phyloP scores from a whole-genome alignment of 192 early-diverging fungal species.

The Globomyces pollinis-pini region DNA sequence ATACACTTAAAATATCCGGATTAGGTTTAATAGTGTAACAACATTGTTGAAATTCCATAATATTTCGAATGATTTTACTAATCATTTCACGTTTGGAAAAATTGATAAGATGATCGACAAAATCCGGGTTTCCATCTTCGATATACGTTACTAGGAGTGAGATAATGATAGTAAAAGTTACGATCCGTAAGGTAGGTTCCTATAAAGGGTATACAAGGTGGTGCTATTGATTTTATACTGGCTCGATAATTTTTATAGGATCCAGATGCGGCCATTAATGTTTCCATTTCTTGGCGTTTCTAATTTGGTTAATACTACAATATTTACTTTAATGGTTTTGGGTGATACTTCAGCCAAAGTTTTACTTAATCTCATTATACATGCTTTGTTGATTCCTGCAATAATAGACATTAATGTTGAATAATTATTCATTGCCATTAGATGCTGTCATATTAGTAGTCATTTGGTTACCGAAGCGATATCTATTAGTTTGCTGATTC shows the following conservation, averaged over 20 bases:
- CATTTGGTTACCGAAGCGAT: constrained; percentile 19
- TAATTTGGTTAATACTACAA: constrained; percentile 1
- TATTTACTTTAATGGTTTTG: constrained; percentile 11
- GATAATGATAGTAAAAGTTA: constrained; percentile 9
- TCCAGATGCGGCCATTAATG: constrained; percentile 24
- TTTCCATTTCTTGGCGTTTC: constrained; percentile 24
- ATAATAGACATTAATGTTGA: constrained; percentile 36
- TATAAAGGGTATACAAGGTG: constrained; percentile 32
- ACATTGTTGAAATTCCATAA: constrained; percentile 21
- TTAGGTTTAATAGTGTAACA: constrained; percentile 17
- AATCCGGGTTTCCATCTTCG: constrained; percentile 33
- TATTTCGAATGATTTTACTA: constrained; percentile 22
- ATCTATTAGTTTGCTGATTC: constrained; percentile 24
- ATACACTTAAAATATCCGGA: constrained; percentile 13
- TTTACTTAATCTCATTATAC: constrained; percentile 20
- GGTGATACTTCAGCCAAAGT: constrained; percentile 24
- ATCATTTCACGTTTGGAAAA: constrained; percentile 31
- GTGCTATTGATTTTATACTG: constrained; percentile 12
- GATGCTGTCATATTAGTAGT: constrained; percentile 15
- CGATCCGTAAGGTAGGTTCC: constrained; percentile 28
- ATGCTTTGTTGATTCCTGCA: constrained; percentile 34
- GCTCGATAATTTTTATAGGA: constrained; percentile 27
- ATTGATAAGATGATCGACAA: constrained; percentile 24
- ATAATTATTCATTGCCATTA: constrained; percentile 30
- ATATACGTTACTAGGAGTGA: constrained; percentile 33